Evolutionary conservation across 495 filamentous ascomycete species (phyloP).

Genomic region (Penicillium goetzii): DNA sequence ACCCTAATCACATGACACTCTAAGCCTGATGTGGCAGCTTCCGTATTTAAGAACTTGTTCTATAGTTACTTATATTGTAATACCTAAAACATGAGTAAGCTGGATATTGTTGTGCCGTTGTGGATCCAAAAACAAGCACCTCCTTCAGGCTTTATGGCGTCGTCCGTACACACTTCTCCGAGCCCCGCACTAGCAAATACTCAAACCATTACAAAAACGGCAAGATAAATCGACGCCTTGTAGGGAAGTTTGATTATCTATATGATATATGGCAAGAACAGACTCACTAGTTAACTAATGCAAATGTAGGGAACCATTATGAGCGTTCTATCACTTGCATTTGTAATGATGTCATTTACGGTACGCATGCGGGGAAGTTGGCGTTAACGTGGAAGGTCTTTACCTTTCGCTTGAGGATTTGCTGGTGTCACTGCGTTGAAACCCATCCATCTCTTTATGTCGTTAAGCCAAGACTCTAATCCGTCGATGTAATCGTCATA

Average conservation of each 20-base stretch:
- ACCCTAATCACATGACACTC: too few species aligned
- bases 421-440: constrained; percentile 1
- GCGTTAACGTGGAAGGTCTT: not conserved
- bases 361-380: not conserved
- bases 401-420: not conserved
- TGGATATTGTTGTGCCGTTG: too few species aligned
- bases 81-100: too few species aligned
- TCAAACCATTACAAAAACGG: constrained; percentile 15
- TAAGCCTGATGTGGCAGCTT: too few species aligned
- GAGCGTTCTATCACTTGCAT: constrained; percentile 16
- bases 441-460: constrained; percentile 3
- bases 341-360: not conserved
- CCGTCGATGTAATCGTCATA: constrained; percentile 5
- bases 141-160: too few species aligned
- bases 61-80: too few species aligned
- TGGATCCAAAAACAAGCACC: too few species aligned
- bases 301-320: constrained; percentile 10
- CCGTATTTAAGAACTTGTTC: too few species aligned
- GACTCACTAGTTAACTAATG: constrained; percentile 16
- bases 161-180: too few species aligned
- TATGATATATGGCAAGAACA: constrained; percentile 17
- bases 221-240: constrained; percentile 11
- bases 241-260: constrained; percentile 12
- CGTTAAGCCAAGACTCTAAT: constrained; percentile 1
- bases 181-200: not conserved